Base-by-base conservation (phyloP, 106 monocot genomes). In the Dactylorhiza incarnata region DNA sequence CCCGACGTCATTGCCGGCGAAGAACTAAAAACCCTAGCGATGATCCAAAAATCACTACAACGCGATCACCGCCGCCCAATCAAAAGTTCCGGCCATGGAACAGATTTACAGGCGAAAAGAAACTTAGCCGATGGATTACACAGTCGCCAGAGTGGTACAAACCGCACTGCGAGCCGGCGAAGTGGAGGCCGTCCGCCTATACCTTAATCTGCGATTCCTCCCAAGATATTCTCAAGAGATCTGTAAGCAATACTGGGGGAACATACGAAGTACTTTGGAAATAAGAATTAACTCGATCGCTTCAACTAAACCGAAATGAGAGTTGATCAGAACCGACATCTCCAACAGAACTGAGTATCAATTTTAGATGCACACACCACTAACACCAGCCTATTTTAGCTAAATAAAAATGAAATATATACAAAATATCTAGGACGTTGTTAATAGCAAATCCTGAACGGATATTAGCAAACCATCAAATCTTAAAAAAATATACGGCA, bases 1-100 rank as follows among this genome's bases (percentile, higher is more conserved):
- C 25, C 44, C 68, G 70, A 77, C 71, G 50, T 74, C 75, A 25
- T 68, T 68, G 16, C 52, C 69, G 71, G 70, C 45, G 74, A 76
- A 76, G 49, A 16, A 45, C 68, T 14, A 9, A 45, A 68, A 68
- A 68, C 68, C 37, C 68, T 68, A 68, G 68, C 37, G 45, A 68
- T 68, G 45, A 45, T 68, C 14, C 16, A 45, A 45, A 14, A 44
- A 68, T 3, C 44, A 45, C 15, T 68, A 68, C 68, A 6, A 45
- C 44, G 24, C 45, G 68, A 68, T 45, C 68, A 37, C 44, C 37
- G 44, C 68, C 14, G 68, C 45, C 15, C 68, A 68, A 13, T 44
- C 68, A 11, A 68, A 37, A 68, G 68, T 17, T 45, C 14, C 15
- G 29, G 16, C 45, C 68, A 68, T 68, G 16, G 45, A 68, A 68